These are phyloP conservation scores for Beauveria pseudobassiana DNA, from an alignment of 2,329 filamentous ascomycete genomes.

Conservation along the genomic window DNA sequence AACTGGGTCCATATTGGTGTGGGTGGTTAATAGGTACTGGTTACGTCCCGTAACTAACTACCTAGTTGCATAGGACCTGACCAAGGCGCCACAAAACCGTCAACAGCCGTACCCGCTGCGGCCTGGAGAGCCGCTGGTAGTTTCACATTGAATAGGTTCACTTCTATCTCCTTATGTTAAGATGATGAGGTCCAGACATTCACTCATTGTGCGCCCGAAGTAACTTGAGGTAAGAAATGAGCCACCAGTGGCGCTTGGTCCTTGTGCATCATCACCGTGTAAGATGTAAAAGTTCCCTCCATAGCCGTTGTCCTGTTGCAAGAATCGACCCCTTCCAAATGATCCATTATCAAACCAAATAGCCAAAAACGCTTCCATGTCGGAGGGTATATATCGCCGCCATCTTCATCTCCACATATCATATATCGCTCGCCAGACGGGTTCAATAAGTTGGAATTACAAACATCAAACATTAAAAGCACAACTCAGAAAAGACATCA, in stretches of 20 bases:
- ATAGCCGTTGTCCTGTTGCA: not conserved
- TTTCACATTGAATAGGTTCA: too few species aligned
- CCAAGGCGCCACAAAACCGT: not conserved
- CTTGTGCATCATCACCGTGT: not conserved
- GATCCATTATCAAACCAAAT: not conserved
- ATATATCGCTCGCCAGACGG: not conserved
- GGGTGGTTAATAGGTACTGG: not conserved
- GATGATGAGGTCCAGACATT: too few species aligned
- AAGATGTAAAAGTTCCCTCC: not conserved
- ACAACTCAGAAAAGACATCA: not conserved
- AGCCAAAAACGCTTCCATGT: not conserved
- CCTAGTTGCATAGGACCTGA: not conserved
- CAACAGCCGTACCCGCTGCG: not conserved
- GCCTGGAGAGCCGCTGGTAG: not conserved
- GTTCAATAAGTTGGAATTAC: constrained; percentile 1
- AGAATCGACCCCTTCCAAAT: not conserved
- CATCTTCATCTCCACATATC: not conserved
- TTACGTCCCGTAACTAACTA: too few species aligned
- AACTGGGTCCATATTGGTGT: not conserved
- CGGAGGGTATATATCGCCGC: constrained; percentile 3
- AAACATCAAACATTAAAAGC: not conserved
- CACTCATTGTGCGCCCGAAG: too few species aligned
- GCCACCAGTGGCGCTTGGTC: not conserved
- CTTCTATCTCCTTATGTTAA: too few species aligned
- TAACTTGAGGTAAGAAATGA: not conserved